phyloP scores from a whole-genome alignment of 495 filamentous ascomycete genomes.

The Trypethelium eluteriae region DNA sequence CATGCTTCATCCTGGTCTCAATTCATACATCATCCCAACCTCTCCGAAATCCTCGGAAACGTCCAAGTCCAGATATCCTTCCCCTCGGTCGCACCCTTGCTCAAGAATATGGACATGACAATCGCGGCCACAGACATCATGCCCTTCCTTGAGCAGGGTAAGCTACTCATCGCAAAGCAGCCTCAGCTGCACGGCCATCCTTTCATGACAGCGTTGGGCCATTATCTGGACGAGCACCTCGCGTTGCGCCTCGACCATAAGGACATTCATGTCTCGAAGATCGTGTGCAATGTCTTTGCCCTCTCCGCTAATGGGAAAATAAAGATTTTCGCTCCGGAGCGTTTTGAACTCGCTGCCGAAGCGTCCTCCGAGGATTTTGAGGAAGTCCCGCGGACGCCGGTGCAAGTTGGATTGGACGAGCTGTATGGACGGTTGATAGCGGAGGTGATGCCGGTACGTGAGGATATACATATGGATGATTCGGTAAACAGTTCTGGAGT shows the following conservation, averaged over 20 bases:
- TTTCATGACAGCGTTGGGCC: slow-evolving; percentile 28
- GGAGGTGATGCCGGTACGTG: background rate
- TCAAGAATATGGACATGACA: slow-evolving; percentile 32
- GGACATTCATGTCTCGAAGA: slow-evolving; percentile 24
- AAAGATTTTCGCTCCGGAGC: slow-evolving; percentile 16
- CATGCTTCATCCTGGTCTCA: background rate
- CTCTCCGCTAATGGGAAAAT: slow-evolving; percentile 27
- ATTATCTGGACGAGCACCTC: slow-evolving; percentile 29
- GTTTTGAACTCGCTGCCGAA: background rate
- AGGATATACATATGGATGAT: background rate
- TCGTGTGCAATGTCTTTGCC: slow-evolving; percentile 27
- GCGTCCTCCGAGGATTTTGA: background rate
- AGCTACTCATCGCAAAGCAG: slow-evolving; percentile 9
- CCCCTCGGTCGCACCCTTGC: slow-evolving; percentile 18
- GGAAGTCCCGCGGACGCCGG: background rate
- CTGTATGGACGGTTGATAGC: slow-evolving; percentile 2
- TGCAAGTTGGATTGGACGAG: background rate
- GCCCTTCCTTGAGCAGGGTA: slow-evolving; percentile 25
- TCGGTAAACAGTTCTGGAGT: background rate
- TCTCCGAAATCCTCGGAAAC: slow-evolving; percentile 22
- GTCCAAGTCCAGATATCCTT: slow-evolving; percentile 32
- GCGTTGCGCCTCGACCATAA: slow-evolving; percentile 28
- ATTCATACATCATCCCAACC: background rate
- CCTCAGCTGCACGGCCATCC: slow-evolving; percentile 13
- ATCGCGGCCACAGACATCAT: slow-evolving; percentile 27